Evolutionary conservation across 2,329 filamentous ascomycete genomes (phyloP).

Genomic region (Seiridium cupressi): DNA sequence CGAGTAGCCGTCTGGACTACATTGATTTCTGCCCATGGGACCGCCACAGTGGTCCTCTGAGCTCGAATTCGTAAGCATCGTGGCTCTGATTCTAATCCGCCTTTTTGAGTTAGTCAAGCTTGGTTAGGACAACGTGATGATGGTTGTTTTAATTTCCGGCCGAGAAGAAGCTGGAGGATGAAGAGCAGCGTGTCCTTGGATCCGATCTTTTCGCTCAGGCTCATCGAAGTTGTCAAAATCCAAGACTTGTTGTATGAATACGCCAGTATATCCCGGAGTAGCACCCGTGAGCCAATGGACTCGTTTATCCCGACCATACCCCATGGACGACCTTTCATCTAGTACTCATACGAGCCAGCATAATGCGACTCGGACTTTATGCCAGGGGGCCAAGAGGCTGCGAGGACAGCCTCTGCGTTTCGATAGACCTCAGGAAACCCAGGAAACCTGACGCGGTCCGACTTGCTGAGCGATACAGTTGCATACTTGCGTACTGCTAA

Average conservation of each 20-base stretch:
- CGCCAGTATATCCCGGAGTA: slow-evolving; percentile 19
- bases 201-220: neutral
- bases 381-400: slow-evolving; percentile 19
- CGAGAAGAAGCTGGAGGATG: neutral
- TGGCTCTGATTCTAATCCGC: neutral
- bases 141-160: neutral
- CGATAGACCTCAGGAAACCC: slow-evolving; percentile 18
- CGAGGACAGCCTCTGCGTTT: slow-evolving; percentile 14
- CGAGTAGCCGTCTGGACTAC: neutral
- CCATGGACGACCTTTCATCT: slow-evolving; percentile 17
- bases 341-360: slow-evolving; percentile 17
- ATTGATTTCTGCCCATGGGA: neutral
- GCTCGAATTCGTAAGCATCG: neutral
- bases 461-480: slow-evolving; percentile 20
- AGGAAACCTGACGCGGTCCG: slow-evolving; percentile 19
- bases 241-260: slow-evolving; percentile 16
- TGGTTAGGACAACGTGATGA: neutral
- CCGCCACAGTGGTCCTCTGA: neutral
- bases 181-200: slow-evolving; percentile 3
- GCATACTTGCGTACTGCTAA: slow-evolving; percentile 9
- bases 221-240: slow-evolving; percentile 5
- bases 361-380: slow-evolving; percentile 13
- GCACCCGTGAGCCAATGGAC: slow-evolving; percentile 14
- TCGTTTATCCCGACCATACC: slow-evolving; percentile 11
- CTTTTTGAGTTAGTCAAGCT: neutral